Percentiles rank a stretch among this genome's conserved stretches.
Evolutionary conservation across 352 stramenopile species (phyloP).

Genomic region (Blastocystis sp.): DNA sequence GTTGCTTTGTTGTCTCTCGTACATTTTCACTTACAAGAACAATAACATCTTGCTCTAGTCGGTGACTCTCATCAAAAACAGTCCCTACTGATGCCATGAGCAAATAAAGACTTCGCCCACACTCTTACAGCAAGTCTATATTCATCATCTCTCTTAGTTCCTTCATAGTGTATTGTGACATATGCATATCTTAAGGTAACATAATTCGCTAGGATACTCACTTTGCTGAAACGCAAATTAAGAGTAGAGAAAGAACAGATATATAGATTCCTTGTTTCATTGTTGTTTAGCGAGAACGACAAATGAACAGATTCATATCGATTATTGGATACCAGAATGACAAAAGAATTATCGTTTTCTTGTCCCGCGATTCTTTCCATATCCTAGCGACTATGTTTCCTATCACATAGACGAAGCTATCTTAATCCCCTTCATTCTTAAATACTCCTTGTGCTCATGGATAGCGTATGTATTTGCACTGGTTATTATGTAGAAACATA

Average conservation of each 20-base stretch:
- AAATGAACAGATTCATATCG: too few species aligned
- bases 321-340: too few species aligned
- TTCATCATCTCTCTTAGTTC: constrained; percentile 67
- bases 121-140: constrained; percentile 45
- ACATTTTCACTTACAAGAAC: constrained; percentile 82
- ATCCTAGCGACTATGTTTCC: too few species aligned
- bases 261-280: too few species aligned
- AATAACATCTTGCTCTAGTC: constrained; percentile 76
- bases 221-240: not conserved
- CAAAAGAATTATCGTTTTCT: too few species aligned
- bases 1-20: constrained; percentile 76
- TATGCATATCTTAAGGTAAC: constrained; percentile 58
- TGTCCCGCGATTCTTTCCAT: too few species aligned
- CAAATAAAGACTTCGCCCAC: constrained; percentile 67
- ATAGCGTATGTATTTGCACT: not conserved
- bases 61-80: not conserved
- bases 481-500: not conserved
- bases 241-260: constrained; percentile 1
- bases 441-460: not conserved
- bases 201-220: not conserved
- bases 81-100: constrained; percentile 50
- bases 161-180: constrained; percentile 65
- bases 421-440: too few species aligned
- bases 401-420: too few species aligned
- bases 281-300: too few species aligned